Percentiles rank a stretch among this genome's conserved stretches.
phyloP scores from a whole-genome alignment of 768 basidiomycete species.

The Galerina sulciceps region DNA sequence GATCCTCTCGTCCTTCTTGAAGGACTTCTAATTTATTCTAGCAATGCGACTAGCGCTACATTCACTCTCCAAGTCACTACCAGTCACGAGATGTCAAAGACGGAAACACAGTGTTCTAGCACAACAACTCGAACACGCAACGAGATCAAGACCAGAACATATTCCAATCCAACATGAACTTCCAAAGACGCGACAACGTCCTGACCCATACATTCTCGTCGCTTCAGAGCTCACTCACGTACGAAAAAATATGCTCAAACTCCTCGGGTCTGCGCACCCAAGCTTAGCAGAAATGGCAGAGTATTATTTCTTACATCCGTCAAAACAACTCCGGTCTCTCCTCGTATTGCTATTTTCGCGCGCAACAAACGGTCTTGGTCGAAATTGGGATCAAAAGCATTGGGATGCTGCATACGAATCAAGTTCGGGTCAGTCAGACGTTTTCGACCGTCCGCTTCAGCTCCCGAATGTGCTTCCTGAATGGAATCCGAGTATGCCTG shows the following conservation, averaged over 20 bases:
- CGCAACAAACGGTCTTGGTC: conserved; percentile 90
- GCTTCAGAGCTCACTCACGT: conserved; percentile 74
- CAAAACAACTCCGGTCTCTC: conserved; percentile 89
- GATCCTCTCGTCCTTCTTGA: conserved; percentile 1
- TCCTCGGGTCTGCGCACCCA: conserved; percentile 90
- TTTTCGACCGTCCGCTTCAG: conserved; percentile 81
- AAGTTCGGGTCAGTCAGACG: conserved; percentile 52
- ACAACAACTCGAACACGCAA: conserved; percentile 40
- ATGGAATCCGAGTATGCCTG: conserved; percentile 87
- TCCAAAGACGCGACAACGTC: conserved; percentile 27
- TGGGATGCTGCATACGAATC: conserved; percentile 66
- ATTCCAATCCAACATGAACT: conserved; percentile 31
- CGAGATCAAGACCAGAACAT: conserved; percentile 30
- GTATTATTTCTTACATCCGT: conserved; percentile 89
- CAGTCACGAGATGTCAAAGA: conserved; percentile 31
- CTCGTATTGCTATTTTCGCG: conserved; percentile 88
- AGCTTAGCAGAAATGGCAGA: conserved; percentile 86
- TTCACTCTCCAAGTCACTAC: conserved; percentile 17
- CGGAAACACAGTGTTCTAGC: conserved; percentile 45
- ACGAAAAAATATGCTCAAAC: conserved; percentile 69
- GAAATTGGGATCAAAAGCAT: conserved; percentile 59
- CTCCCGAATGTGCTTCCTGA: conserved; percentile 86
- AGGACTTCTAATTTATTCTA: not conserved
- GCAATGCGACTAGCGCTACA: conserved; percentile 22
- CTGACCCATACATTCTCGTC: conserved; percentile 74